Conservation (phyloP, 1,284 basidiomycete species). For the Ganoderma lucidum region DNA sequence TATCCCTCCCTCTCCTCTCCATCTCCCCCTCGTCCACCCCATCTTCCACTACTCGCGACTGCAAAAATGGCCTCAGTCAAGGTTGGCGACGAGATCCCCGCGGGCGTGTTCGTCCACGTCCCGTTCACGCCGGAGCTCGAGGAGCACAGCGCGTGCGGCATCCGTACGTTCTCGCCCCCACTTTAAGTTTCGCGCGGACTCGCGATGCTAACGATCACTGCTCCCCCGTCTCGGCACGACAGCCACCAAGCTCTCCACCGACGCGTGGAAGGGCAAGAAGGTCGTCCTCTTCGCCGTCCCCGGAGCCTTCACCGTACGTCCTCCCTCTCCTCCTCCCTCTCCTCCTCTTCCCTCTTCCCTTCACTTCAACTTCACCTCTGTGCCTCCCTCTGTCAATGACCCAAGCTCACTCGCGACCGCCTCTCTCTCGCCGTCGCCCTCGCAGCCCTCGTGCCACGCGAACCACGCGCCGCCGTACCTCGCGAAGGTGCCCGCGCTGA, state of each 20-base stretch:
- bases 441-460: constrained; percentile 75
- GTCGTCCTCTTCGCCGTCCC: constrained; percentile 83
- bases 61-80: constrained; percentile 44
- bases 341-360: neutral
- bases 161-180: constrained; percentile 55
- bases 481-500: constrained; percentile 70
- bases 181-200: neutral
- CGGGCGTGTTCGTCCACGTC: constrained; percentile 68
- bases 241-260: constrained; percentile 55
- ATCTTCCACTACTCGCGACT: neutral
- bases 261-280: constrained; percentile 86
- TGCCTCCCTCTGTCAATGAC: neutral
- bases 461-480: constrained; percentile 80
- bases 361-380: neutral
- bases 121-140: constrained; percentile 74
- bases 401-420: neutral
- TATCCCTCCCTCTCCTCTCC: neutral
- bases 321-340: neutral
- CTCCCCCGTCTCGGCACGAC: constrained; percentile 45
- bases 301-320: constrained; percentile 79
- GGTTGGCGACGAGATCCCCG: constrained; percentile 73
- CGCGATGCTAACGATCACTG: constrained; percentile 6
- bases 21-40: neutral
- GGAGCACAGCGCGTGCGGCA: constrained; percentile 67
- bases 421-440: neutral